Evolutionary conservation across 2,329 filamentous ascomycete species (phyloP).

Genomic region (Hawksworthiomyces lignivorus): DNA sequence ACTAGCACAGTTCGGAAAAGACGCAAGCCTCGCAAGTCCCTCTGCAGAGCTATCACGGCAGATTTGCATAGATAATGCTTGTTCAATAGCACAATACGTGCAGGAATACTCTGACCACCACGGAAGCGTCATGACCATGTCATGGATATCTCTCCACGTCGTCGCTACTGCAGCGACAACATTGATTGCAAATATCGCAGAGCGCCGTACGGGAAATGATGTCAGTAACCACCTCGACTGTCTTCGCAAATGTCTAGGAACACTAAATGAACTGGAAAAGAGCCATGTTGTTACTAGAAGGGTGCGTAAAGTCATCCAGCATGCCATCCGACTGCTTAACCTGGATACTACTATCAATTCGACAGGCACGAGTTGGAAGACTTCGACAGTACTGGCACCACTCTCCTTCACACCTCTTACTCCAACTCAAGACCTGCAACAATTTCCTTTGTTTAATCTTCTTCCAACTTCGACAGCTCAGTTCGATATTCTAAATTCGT

Average conservation of each 20-base stretch:
- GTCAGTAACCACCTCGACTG: background rate
- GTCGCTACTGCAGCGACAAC: conserved; percentile 2
- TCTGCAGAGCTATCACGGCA: background rate
- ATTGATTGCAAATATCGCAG: conserved; percentile 2
- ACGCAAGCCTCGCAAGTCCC: too few species aligned
- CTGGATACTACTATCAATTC: background rate
- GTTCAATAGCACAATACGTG: background rate
- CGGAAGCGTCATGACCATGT: conserved; percentile 2
- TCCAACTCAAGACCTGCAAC: too few species aligned
- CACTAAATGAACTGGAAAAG: conserved; percentile 1
- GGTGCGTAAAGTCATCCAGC: conserved; percentile 1
- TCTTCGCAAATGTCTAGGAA: background rate
- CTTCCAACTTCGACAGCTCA: background rate
- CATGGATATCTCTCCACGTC: conserved; percentile 1
- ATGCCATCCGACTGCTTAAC: background rate
- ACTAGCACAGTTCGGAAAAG: background rate
- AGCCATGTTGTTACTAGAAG: background rate
- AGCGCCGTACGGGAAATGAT: background rate
- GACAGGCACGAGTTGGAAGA: too few species aligned
- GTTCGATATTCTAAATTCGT: background rate
- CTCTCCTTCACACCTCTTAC: too few species aligned
- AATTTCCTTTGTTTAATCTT: background rate
- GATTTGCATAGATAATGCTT: conserved; percentile 2
- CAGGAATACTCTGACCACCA: background rate
- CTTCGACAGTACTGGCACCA: too few species aligned